Conservation (phyloP, 345 rosid genomes). For the Citrus inodora region DNA sequence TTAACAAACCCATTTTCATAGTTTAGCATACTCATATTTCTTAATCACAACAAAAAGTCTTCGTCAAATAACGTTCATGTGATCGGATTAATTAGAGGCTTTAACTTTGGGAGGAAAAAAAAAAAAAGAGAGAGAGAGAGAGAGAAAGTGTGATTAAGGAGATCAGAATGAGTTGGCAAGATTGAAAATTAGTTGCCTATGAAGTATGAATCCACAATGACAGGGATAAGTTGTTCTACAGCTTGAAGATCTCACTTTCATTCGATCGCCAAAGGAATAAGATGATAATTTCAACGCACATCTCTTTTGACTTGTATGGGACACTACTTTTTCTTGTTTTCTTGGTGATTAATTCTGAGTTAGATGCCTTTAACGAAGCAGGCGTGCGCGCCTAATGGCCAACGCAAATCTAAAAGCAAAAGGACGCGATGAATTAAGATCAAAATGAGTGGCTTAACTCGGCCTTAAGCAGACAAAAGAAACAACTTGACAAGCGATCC, state of each 20-base stretch:
- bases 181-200: slow-evolving; percentile 5
- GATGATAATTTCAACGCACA: slow-evolving; percentile 13
- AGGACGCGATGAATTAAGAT: not conserved
- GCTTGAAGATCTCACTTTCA: slow-evolving; percentile 1
- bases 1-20: not conserved
- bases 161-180: slow-evolving; percentile 4
- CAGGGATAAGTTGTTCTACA: not conserved
- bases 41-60: not conserved
- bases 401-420: not conserved
- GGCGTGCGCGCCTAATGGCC: not conserved
- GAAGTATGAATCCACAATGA: not conserved
- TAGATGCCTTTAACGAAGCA: not conserved
- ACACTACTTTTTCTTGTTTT: not conserved
- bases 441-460: slow-evolving; percentile 1
- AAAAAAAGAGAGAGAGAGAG: not conserved
- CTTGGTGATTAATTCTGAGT: slow-evolving; percentile 1
- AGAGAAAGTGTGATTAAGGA: not conserved
- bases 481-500: not conserved
- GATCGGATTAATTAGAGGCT: not conserved
- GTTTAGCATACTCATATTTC: not conserved
- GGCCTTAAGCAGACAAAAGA: not conserved
- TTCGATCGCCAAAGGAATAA: not conserved
- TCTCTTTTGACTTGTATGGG: slow-evolving; percentile 13
- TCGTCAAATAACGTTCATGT: not conserved
- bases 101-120: not conserved